A percentile compares a stretch with the other conserved stretches of the same genome.
phyloP scores from a whole-genome alignment of 164 flowering plant species.

The Macadamia integrifolia region DNA sequence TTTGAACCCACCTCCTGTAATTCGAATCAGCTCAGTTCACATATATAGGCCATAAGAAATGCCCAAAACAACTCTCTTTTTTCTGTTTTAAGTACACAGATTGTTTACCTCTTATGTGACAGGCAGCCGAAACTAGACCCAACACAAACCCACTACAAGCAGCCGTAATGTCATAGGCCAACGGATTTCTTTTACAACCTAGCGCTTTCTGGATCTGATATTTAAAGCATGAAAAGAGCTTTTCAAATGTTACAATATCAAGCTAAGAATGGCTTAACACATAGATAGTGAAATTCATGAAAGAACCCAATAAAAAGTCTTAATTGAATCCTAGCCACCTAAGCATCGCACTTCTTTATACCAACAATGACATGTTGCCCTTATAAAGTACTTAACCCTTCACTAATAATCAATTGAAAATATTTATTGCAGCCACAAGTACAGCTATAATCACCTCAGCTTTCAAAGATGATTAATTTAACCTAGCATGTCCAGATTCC shows the following conservation, averaged over 20 bases:
- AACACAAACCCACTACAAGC: constrained; percentile 91
- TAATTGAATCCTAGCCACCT: too few relatives aligned
- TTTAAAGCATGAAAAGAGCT: background rate
- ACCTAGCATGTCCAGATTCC: too few relatives aligned
- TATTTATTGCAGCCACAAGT: too few relatives aligned
- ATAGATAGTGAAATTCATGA: too few relatives aligned
- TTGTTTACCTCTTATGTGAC: constrained; percentile 74
- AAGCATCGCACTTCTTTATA: too few relatives aligned
- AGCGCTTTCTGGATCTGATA: constrained; percentile 62
- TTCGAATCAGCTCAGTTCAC: constrained; percentile 4
- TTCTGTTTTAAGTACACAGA: constrained; percentile 4
- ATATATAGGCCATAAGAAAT: background rate
- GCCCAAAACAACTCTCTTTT: background rate
- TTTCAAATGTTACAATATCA: background rate
- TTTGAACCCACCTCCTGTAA: constrained; percentile 76
- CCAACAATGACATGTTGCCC: too few relatives aligned
- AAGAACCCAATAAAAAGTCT: too few relatives aligned
- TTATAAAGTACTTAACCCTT: too few relatives aligned
- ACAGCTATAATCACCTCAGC: too few relatives aligned
- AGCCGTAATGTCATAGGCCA: constrained; percentile 82
- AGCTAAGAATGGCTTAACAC: background rate
- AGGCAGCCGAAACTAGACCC: constrained; percentile 84
- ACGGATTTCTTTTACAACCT: constrained; percentile 59
- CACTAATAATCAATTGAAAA: too few relatives aligned
- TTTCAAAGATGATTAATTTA: too few relatives aligned